phyloP scores from a whole-genome alignment of 208 protist species.

The Trypanosoma lewisi region DNA sequence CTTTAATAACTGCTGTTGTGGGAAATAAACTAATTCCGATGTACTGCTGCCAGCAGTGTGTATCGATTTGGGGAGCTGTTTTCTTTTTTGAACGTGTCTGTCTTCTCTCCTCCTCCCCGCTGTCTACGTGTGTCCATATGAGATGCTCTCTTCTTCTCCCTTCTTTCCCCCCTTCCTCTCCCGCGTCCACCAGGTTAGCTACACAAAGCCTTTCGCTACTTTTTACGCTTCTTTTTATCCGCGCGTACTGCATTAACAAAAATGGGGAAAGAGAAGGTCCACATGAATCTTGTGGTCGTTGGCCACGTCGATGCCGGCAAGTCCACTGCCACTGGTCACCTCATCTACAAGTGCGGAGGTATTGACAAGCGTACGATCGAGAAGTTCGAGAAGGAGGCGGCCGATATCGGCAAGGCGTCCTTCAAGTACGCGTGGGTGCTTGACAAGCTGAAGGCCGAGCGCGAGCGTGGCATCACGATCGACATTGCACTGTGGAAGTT shows the following conservation, averaged over 20 bases:
- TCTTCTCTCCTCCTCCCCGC: not conserved
- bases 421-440: slow-evolving; percentile 95
- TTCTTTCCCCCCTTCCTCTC: slow-evolving; percentile 6
- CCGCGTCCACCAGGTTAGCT: not conserved
- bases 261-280: slow-evolving; percentile 69
- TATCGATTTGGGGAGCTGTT: not conserved
- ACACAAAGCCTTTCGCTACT: not conserved
- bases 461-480: slow-evolving; percentile 93
- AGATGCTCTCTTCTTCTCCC: too few species aligned
- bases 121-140: not conserved
- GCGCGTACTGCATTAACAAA: not conserved
- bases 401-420: slow-evolving; percentile 87
- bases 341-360: slow-evolving; percentile 91
- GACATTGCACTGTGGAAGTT: slow-evolving; percentile 93
- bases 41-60: too few species aligned
- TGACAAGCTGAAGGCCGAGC: slow-evolving; percentile 92
- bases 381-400: slow-evolving; percentile 91
- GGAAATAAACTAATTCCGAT: too few species aligned
- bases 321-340: slow-evolving; percentile 88
- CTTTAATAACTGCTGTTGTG: too few species aligned
- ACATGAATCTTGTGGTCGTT: slow-evolving; percentile 61
- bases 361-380: slow-evolving; percentile 90
- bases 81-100: not conserved
- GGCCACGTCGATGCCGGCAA: slow-evolving; percentile 91
- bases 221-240: not conserved